Conservation (phyloP, 805 yeast species). For the Saccharomycopsis capsularis region DNA sequence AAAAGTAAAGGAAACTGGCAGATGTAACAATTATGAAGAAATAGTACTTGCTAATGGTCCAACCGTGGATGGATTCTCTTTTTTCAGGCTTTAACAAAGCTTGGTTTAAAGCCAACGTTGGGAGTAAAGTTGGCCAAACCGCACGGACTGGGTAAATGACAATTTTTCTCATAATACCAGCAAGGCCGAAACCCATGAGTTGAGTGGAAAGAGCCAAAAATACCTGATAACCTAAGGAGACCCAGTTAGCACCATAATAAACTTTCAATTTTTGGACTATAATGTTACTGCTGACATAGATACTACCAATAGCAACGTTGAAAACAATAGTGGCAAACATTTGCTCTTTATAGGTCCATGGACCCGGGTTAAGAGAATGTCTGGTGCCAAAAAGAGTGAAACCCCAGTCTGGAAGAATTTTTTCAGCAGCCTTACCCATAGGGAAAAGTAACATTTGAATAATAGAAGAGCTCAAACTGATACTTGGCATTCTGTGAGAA, state of each 20-base stretch:
- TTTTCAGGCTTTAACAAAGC: slow-evolving; percentile 36
- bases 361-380: slow-evolving; percentile 49
- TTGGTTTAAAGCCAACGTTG: slow-evolving; percentile 41
- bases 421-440: slow-evolving; percentile 36
- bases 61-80: slow-evolving; percentile 28
- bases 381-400: slow-evolving; percentile 34
- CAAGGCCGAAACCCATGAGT: slow-evolving; percentile 60
- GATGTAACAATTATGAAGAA: slow-evolving; percentile 30
- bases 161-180: slow-evolving; percentile 54
- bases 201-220: slow-evolving; percentile 48
- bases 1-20: slow-evolving; percentile 35
- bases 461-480: slow-evolving; percentile 35
- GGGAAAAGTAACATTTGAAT: slow-evolving; percentile 41
- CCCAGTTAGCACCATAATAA: slow-evolving; percentile 28
- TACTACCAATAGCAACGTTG: slow-evolving; percentile 30
- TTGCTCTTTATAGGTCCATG: slow-evolving; percentile 59
- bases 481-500: slow-evolving; percentile 45
- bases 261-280: slow-evolving; percentile 26
- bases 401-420: slow-evolving; percentile 38
- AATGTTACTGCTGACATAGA: slow-evolving; percentile 34
- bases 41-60: slow-evolving; percentile 30
- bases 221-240: slow-evolving; percentile 43
- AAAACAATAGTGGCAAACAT: slow-evolving; percentile 47
- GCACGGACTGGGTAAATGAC: slow-evolving; percentile 44
- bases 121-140: slow-evolving; percentile 47